A percentile compares a stretch with the other conserved stretches of the same genome.
Conservation (phyloP, 768 basidiomycete species). For the Pisolithus sp. region DNA sequence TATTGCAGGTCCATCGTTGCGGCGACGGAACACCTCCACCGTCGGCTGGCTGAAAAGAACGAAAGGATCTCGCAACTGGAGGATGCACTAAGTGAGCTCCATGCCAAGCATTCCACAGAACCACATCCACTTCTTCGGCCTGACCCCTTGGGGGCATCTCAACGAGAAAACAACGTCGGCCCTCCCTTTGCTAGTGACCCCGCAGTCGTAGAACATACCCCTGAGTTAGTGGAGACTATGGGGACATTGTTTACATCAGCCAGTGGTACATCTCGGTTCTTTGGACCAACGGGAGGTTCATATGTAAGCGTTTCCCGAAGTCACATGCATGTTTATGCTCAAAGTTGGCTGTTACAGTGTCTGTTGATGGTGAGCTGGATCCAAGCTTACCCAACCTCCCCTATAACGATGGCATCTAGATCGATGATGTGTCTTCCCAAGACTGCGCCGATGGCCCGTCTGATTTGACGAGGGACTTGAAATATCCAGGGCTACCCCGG, state of each 20-base stretch:
- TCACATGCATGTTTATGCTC: no score
- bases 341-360: no score
- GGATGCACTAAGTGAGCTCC: conserved; percentile 62
- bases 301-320: no score
- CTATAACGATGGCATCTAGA: no score
- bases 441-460: no score
- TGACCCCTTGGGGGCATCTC: conserved; percentile 41
- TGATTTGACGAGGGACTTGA: no score
- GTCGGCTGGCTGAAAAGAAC: conserved; percentile 59
- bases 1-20: conserved; percentile 45
- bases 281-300: neutral
- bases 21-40: conserved; percentile 55
- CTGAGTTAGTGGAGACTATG: conserved; percentile 45
- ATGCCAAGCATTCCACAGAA: conserved; percentile 57
- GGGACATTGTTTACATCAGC: conserved; percentile 70
- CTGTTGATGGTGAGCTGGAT: no score
- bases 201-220: conserved; percentile 3
- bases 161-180: conserved; percentile 7
- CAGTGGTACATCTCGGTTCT: conserved; percentile 46
- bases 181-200: neutral
- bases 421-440: no score
- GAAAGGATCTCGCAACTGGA: conserved; percentile 59
- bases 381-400: no score
- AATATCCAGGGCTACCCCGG: conserved; percentile 13
- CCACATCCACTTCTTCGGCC: conserved; percentile 63